A percentile compares a stretch with the other conserved stretches of the same genome.
Evolutionary conservation across 257 asterid genomes (phyloP).

Genomic region (Solanum tacnaense): DNA sequence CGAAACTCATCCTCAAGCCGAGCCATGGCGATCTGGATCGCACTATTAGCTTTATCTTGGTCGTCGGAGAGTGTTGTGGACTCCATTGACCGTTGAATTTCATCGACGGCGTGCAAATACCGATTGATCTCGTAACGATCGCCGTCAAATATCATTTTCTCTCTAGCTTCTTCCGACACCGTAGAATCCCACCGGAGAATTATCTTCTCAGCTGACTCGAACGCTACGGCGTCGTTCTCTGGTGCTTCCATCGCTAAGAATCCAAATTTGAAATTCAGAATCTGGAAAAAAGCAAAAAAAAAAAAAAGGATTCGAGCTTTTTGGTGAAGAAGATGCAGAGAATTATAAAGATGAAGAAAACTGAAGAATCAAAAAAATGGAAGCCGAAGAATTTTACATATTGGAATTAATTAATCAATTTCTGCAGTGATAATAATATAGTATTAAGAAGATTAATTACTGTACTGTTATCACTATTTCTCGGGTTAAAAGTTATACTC

Average conservation of each 20-base stretch:
- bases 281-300: not conserved
- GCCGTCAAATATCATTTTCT: conserved; percentile 6
- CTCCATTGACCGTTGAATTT: conserved; percentile 10
- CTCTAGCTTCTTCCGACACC: conserved; percentile 4
- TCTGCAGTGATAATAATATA: not conserved
- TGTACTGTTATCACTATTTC: not conserved
- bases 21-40: conserved; percentile 89
- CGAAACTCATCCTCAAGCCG: conserved; percentile 93
- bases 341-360: not conserved
- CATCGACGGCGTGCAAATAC: conserved; percentile 17
- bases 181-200: conserved; percentile 10
- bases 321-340: not conserved
- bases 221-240: conserved; percentile 11
- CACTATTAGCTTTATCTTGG: conserved; percentile 11
- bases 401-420: not conserved
- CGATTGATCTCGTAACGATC: conserved; percentile 5
- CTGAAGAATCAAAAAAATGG: not conserved
- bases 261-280: not conserved
- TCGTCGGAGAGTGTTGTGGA: not conserved
- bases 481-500: not conserved
- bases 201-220: conserved; percentile 4
- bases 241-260: conserved; percentile 46
- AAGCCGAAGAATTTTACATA: not conserved
- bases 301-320: not conserved
- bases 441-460: not conserved